Conservation (phyloP, 2,329 filamentous ascomycete species). For the Didymella glomerata region DNA sequence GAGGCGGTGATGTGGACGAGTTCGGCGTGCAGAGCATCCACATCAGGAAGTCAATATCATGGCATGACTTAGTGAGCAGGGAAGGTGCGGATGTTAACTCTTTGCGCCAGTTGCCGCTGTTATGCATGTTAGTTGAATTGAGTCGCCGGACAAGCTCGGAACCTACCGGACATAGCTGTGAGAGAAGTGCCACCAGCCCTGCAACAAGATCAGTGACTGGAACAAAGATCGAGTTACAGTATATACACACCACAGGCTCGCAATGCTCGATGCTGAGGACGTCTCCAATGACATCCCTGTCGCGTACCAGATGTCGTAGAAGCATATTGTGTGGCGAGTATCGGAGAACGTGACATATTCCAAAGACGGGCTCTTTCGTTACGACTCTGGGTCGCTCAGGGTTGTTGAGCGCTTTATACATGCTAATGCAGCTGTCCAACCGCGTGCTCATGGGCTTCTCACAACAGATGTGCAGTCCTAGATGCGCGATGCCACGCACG, state of each 20-base stretch:
- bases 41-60: slow-evolving; percentile 91
- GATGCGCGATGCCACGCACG: slow-evolving; percentile 73
- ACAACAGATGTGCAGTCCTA: slow-evolving; percentile 83
- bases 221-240: too few relatives aligned
- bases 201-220: too few relatives aligned
- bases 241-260: slow-evolving; percentile 71
- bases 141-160: neutral
- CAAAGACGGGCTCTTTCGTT: slow-evolving; percentile 68
- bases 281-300: slow-evolving; percentile 81
- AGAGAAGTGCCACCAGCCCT: slow-evolving; percentile 90
- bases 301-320: slow-evolving; percentile 77
- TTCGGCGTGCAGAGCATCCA: slow-evolving; percentile 86
- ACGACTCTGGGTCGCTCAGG: slow-evolving; percentile 35
- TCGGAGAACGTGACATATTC: slow-evolving; percentile 90
- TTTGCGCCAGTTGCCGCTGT: slow-evolving; percentile 88
- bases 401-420: slow-evolving; percentile 66
- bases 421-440: slow-evolving; percentile 78
- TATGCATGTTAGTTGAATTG: slow-evolving; percentile 8
- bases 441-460: slow-evolving; percentile 92
- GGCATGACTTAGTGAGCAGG: slow-evolving; percentile 92
- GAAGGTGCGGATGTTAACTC: slow-evolving; percentile 79
- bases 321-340: slow-evolving; percentile 94
- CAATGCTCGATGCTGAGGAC: slow-evolving; percentile 88
- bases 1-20: slow-evolving; percentile 60
- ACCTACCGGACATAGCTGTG: slow-evolving; percentile 65